phyloP scores from a whole-genome alignment of 2,329 filamentous ascomycete genomes.

The Oidium heveae region DNA sequence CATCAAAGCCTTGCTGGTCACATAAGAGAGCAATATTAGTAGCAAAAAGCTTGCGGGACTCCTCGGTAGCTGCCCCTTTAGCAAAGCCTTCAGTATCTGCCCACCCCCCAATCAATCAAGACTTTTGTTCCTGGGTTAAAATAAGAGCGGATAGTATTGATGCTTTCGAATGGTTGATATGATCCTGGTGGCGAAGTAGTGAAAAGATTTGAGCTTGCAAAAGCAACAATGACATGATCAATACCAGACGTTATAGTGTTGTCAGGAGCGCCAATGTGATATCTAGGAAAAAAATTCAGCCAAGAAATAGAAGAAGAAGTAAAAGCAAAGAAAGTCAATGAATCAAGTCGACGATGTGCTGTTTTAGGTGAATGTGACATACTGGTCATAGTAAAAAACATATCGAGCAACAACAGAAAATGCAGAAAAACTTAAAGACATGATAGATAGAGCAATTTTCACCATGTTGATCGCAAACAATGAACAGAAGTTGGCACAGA shows the following conservation, averaged over 20 bases:
- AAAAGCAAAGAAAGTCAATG: no score
- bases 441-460: no score
- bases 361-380: no score
- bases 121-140: conserved; percentile 32
- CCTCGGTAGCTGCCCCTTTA: conserved; percentile 24
- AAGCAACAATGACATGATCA: conserved; percentile 6
- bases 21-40: conserved; percentile 39
- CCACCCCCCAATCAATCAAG: conserved; percentile 63
- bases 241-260: conserved; percentile 5
- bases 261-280: conserved; percentile 4
- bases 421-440: no score
- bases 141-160: conserved; percentile 4
- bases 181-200: conserved; percentile 3
- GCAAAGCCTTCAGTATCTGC: conserved; percentile 41
- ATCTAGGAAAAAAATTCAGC: neutral
- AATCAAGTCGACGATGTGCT: no score
- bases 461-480: no score
- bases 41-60: conserved; percentile 31
- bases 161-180: conserved; percentile 5
- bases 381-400: no score
- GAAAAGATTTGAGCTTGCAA: conserved; percentile 6
- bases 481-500: no score
- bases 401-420: no score
- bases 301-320: no score
- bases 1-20: conserved; percentile 34